A percentile compares a stretch with the other conserved stretches of the same genome.
Evolutionary conservation across 1,139 yeast species (phyloP).

Genomic region (Geotrichum aggregatum): DNA sequence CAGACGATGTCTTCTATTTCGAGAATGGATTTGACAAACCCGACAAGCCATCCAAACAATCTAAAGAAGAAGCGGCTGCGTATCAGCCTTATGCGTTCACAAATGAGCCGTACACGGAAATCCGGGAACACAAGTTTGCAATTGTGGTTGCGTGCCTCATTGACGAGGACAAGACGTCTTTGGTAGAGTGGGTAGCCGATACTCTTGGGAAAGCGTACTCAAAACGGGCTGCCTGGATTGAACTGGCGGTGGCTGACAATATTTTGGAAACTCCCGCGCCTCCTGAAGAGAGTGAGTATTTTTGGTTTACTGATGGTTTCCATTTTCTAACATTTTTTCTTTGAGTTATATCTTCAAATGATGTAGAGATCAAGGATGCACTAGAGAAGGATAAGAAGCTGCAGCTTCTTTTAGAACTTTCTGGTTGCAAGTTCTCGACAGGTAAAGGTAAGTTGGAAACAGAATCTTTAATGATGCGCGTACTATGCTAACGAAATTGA

Average conservation of each 20-base stretch:
- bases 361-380: slow-evolving; percentile 21
- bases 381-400: slow-evolving; percentile 33
- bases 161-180: slow-evolving; percentile 44
- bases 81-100: slow-evolving; percentile 8
- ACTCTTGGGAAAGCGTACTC: slow-evolving; percentile 39
- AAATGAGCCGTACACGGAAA: slow-evolving; percentile 27
- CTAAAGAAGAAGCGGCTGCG: background rate
- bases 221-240: slow-evolving; percentile 25
- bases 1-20: slow-evolving; percentile 45
- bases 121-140: slow-evolving; percentile 33
- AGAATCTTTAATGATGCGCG: background rate
- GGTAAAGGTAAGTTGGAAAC: slow-evolving; percentile 5
- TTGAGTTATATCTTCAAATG: slow-evolving; percentile 13
- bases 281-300: slow-evolving; percentile 18
- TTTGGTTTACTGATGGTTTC: background rate
- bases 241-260: slow-evolving; percentile 4
- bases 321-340: slow-evolving; percentile 2
- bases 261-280: slow-evolving; percentile 4
- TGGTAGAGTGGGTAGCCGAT: slow-evolving; percentile 45
- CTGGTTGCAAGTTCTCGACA: slow-evolving; percentile 28
- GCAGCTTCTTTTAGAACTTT: slow-evolving; percentile 31
- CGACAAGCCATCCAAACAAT: slow-evolving; percentile 8
- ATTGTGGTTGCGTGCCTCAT: slow-evolving; percentile 50
- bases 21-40: slow-evolving; percentile 54
- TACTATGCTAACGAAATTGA: background rate